Base-by-base conservation (phyloP, 345 rosid species). In the Isatis tinctoria region DNA sequence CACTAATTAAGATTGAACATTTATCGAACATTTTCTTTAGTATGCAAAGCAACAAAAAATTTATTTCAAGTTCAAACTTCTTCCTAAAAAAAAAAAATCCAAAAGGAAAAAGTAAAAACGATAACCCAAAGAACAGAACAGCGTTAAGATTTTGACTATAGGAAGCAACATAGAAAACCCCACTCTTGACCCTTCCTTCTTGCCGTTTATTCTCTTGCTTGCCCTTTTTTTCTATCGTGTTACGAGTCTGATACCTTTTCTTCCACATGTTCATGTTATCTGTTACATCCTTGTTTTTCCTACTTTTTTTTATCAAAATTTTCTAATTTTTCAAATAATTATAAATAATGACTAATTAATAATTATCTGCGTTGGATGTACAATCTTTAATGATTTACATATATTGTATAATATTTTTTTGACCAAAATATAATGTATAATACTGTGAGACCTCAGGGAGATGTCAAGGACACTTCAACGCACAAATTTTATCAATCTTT, bases 131-230 rank as follows among this genome's bases (percentile, higher is more conserved):
- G 47, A n/a, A 72, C 56, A 39, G 20, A 57, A 57, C 30, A 39
- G 78, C 73, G 28, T 74, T 66, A 48, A 36, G 68, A 67, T 59
- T 74, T 37, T 59, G 78, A 74, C 78, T 51, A 49, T 36, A 47
- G 53, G 67, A 74, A 74, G 54, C 72, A 54, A 43, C 70, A 43
- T 35, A 26, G 69, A 72, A 62, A 49, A 5, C 24, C 12, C 63
- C 57, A 33, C 49, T 1, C 49, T 1, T 8, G 30, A 71, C 60
- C 27, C 39, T 41, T 60, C 68, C 28, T 22, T 49, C 35, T 22
- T 44, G 41, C 10, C 36, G 4, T 73, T 63, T 39, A 5, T 13
- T 63, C 33, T 37, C 18, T 32, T 63, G 47, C 3, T n/a, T n/a
- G n/a, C n/a, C n/a, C 16, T 54, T 26, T 2, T 33, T 53, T 7